phyloP scores from a whole-genome alignment of 1,139 yeast species.

The Blastobotrys arbuscula region DNA sequence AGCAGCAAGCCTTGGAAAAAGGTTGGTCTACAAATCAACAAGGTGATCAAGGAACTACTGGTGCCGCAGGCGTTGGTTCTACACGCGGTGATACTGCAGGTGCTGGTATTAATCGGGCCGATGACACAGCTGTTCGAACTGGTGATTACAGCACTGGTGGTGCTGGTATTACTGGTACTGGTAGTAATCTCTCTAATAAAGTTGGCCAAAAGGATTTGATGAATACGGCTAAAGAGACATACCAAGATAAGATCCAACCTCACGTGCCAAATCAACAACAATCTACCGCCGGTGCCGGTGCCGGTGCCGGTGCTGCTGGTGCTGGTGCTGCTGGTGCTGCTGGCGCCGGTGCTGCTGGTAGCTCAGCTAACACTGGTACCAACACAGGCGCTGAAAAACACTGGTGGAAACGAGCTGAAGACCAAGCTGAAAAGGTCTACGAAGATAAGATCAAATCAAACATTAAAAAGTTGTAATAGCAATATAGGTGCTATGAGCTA shows the following conservation, averaged over 20 bases:
- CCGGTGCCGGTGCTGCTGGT: neutral
- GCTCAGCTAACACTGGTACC: slow-evolving; percentile 1
- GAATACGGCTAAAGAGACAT: slow-evolving; percentile 6
- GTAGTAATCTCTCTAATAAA: neutral
- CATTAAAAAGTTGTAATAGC: slow-evolving; percentile 3
- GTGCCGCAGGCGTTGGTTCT: too few species aligned
- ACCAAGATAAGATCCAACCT: slow-evolving; percentile 9
- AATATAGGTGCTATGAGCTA: too few species aligned
- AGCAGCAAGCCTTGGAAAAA: neutral
- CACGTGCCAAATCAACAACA: neutral
- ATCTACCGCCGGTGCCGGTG: too few species aligned
- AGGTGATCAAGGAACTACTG: neutral
- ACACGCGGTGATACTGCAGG: too few species aligned
- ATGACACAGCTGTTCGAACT: too few species aligned
- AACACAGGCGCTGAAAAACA: neutral
- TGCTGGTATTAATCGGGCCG: too few species aligned
- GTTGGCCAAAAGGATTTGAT: slow-evolving; percentile 6
- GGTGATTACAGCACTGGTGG: too few species aligned
- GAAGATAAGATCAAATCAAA: slow-evolving; percentile 8
- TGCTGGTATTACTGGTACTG: neutral
- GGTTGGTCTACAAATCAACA: neutral
- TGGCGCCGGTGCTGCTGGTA: slow-evolving; percentile 1
- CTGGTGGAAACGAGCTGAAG: neutral
- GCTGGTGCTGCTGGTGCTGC: slow-evolving; percentile 1
- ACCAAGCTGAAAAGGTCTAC: slow-evolving; percentile 10